Conservation (phyloP, 2,329 filamentous ascomycete genomes). For the Aspergillus hortae region DNA sequence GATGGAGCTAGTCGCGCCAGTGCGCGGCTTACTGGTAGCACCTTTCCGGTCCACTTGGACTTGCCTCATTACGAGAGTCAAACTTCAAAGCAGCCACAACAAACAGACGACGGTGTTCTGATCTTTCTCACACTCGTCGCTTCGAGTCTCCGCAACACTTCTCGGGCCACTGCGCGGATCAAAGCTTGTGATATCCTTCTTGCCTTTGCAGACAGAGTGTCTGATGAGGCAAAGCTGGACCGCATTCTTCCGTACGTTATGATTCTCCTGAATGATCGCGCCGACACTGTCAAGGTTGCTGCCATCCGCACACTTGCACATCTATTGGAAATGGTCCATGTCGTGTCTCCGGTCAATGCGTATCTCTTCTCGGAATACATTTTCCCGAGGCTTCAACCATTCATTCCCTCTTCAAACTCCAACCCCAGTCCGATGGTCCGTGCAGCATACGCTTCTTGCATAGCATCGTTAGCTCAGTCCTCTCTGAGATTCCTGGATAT, state of each 20-base stretch:
- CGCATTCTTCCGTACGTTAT: conserved; percentile 88
- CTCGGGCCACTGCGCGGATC: conserved; percentile 79
- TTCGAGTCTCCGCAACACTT: conserved; percentile 83
- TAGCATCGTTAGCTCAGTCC: conserved; percentile 82
- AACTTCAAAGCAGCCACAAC: conserved; percentile 58
- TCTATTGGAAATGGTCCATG: conserved; percentile 77
- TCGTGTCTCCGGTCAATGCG: conserved; percentile 73
- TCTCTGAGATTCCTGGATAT: conserved; percentile 84
- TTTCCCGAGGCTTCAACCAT: conserved; percentile 56
- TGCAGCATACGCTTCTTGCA: conserved; percentile 87
- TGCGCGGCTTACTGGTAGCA: conserved; percentile 30
- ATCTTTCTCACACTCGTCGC: conserved; percentile 89
- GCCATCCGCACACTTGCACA: conserved; percentile 85
- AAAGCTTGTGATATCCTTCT: conserved; percentile 87
- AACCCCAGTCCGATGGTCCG: conserved; percentile 69
- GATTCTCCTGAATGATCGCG: conserved; percentile 73
- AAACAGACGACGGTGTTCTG: conserved; percentile 81
- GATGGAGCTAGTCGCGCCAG: conserved; percentile 28
- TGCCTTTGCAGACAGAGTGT: conserved; percentile 84
- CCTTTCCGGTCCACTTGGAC: conserved; percentile 73
- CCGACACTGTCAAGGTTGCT: conserved; percentile 79
- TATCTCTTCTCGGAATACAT: conserved; percentile 67
- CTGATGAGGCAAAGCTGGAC: conserved; percentile 94
- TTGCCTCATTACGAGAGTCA: conserved; percentile 80
- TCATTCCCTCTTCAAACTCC: conserved; percentile 51